Conservation (phyloP, 805 yeast species). For the Millerago galiae region DNA sequence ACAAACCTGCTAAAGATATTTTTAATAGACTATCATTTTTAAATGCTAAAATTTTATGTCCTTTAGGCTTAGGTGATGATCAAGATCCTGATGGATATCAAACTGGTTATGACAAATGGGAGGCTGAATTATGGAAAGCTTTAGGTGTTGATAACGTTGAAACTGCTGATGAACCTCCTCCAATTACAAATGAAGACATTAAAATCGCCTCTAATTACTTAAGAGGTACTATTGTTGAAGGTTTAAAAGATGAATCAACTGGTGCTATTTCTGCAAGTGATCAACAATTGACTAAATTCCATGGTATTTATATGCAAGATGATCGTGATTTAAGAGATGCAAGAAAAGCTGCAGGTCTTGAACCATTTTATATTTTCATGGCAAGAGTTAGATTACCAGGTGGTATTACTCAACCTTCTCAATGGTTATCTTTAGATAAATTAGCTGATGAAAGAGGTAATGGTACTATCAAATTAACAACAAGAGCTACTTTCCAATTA, state of each 20-base stretch:
- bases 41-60: slow-evolving; percentile 69
- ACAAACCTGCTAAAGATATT: slow-evolving; percentile 81
- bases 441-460: slow-evolving; percentile 80
- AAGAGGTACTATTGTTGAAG: slow-evolving; percentile 91
- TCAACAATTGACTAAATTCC: slow-evolving; percentile 94
- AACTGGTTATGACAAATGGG: slow-evolving; percentile 90
- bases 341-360: slow-evolving; percentile 85
- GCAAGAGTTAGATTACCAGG: slow-evolving; percentile 94
- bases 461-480: slow-evolving; percentile 89
- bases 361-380: slow-evolving; percentile 97
- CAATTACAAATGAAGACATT: slow-evolving; percentile 93
- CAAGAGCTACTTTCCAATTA: slow-evolving; percentile 94
- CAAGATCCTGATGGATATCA: slow-evolving; percentile 95
- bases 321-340: slow-evolving; percentile 94
- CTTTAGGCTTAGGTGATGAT: slow-evolving; percentile 89
- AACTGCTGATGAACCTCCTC: slow-evolving; percentile 87
- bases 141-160: slow-evolving; percentile 79
- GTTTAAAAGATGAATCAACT: slow-evolving; percentile 71
- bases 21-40: slow-evolving; percentile 55
- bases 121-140: slow-evolving; percentile 76
- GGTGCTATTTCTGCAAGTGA: slow-evolving; percentile 89
- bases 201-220: slow-evolving; percentile 79
- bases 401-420: slow-evolving; percentile 79
- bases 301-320: slow-evolving; percentile 97
- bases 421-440: slow-evolving; percentile 82